Conservation (phyloP, 2,329 filamentous ascomycete genomes). For the Aspergillus jensenii region DNA sequence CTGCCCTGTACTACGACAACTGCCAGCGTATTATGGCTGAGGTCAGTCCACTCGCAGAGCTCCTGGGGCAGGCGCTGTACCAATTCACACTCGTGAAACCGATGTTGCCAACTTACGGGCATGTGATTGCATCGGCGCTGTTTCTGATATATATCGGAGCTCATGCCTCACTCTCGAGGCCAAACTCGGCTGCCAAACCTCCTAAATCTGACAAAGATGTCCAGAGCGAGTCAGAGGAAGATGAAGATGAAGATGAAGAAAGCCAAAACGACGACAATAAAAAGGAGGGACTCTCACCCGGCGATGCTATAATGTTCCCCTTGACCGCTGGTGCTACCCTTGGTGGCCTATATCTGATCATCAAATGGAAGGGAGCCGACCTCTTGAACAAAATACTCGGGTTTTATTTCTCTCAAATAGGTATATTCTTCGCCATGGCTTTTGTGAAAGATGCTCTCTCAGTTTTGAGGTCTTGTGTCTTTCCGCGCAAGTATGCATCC, state of each 20-base stretch:
- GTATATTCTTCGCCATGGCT: slow-evolving; percentile 72
- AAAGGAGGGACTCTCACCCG: slow-evolving; percentile 69
- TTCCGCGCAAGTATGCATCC: slow-evolving; percentile 68
- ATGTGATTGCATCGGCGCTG: slow-evolving; percentile 68
- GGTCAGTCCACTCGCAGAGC: slow-evolving; percentile 37
- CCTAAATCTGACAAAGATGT: slow-evolving; percentile 37
- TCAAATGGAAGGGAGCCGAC: slow-evolving; percentile 80
- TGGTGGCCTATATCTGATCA: slow-evolving; percentile 77
- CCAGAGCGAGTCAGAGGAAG: slow-evolving; percentile 27
- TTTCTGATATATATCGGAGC: slow-evolving; percentile 82
- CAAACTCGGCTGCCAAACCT: slow-evolving; percentile 72
- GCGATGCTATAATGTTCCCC: slow-evolving; percentile 83
- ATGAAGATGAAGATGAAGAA: slow-evolving; percentile 52
- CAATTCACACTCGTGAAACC: slow-evolving; percentile 46
- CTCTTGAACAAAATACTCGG: slow-evolving; percentile 80
- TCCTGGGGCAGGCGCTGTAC: slow-evolving; percentile 43
- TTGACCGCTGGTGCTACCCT: slow-evolving; percentile 72
- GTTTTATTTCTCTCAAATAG: slow-evolving; percentile 78
- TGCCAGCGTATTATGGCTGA: slow-evolving; percentile 29
- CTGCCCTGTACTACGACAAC: background rate
- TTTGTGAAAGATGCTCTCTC: slow-evolving; percentile 72
- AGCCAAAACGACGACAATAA: slow-evolving; percentile 55
- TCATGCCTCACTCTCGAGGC: slow-evolving; percentile 80
- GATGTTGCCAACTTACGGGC: slow-evolving; percentile 57
- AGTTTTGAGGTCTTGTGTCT: slow-evolving; percentile 65